Evolutionary conservation across 805 yeast species (phyloP).

Genomic region (Pichia insulana): DNA sequence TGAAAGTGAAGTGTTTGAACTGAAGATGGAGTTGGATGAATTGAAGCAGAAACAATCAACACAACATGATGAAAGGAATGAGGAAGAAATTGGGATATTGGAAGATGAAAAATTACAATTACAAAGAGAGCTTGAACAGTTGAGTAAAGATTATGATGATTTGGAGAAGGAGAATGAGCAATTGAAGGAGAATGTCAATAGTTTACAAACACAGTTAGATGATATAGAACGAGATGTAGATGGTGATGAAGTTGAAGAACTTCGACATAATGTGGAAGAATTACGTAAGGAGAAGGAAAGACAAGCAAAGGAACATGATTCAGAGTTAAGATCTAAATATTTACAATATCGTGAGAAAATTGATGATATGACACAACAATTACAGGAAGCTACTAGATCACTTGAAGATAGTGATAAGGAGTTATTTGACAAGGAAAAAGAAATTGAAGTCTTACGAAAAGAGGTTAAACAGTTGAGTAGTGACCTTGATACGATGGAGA

Average conservation of each 20-base stretch:
- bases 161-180: slow-evolving; percentile 10
- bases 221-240: slow-evolving; percentile 4
- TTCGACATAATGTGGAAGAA: slow-evolving; percentile 9
- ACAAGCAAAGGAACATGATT: slow-evolving; percentile 4
- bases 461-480: slow-evolving; percentile 8
- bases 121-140: slow-evolving; percentile 7
- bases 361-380: slow-evolving; percentile 8
- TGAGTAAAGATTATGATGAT: slow-evolving; percentile 5
- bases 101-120: slow-evolving; percentile 6
- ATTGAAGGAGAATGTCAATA: slow-evolving; percentile 1
- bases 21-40: not conserved
- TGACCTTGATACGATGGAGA: slow-evolving; percentile 3
- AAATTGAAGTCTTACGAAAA: slow-evolving; percentile 4
- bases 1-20: slow-evolving; percentile 1
- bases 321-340: not conserved
- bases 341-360: slow-evolving; percentile 1
- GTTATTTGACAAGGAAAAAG: slow-evolving; percentile 6
- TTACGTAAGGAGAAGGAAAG: slow-evolving; percentile 3
- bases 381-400: slow-evolving; percentile 11
- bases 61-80: not conserved
- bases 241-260: slow-evolving; percentile 16
- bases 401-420: slow-evolving; percentile 12
- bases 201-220: not conserved
- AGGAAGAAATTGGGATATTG: slow-evolving; percentile 1
- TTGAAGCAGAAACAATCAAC: not conserved